phyloP scores from a whole-genome alignment of 106 monocot species.

The Triglochin maritima region DNA sequence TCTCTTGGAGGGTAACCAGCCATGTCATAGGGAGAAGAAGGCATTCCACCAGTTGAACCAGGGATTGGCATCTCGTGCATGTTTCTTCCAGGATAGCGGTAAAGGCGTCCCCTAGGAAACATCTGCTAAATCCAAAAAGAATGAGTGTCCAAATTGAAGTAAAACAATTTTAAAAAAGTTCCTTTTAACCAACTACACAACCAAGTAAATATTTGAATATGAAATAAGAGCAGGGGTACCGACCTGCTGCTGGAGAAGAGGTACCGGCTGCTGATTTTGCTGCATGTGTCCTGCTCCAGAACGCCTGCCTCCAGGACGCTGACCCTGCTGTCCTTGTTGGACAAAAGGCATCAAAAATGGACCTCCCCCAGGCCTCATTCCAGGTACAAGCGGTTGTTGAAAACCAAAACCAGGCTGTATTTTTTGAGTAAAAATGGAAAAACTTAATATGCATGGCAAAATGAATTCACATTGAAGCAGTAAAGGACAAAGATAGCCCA shows the following conservation, averaged over 20 bases:
- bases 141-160: no score
- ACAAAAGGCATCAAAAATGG: slow-evolving; percentile 68
- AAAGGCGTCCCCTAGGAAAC: slow-evolving; percentile 37
- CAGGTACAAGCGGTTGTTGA: slow-evolving; percentile 82
- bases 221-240: background rate
- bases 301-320: slow-evolving; percentile 59
- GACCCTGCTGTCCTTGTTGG: slow-evolving; percentile 73
- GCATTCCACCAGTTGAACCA: slow-evolving; percentile 18
- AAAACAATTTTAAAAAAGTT: background rate
- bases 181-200: background rate
- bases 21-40: slow-evolving; percentile 27
- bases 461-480: background rate
- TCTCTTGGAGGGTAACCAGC: slow-evolving; percentile 19
- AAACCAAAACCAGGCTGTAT: slow-evolving; percentile 78
- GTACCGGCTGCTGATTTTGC: slow-evolving; percentile 65
- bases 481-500: background rate
- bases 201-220: background rate
- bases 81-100: slow-evolving; percentile 35
- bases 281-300: slow-evolving; percentile 52
- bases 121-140: slow-evolving; percentile 16
- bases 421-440: background rate
- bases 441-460: background rate
- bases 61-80: slow-evolving; percentile 29
- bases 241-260: slow-evolving; percentile 75
- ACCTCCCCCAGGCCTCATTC: slow-evolving; percentile 78